These are phyloP conservation scores for Irpex sp. DNA, from an alignment of 1,284 basidiomycete species.

Conservation along the genomic window DNA sequence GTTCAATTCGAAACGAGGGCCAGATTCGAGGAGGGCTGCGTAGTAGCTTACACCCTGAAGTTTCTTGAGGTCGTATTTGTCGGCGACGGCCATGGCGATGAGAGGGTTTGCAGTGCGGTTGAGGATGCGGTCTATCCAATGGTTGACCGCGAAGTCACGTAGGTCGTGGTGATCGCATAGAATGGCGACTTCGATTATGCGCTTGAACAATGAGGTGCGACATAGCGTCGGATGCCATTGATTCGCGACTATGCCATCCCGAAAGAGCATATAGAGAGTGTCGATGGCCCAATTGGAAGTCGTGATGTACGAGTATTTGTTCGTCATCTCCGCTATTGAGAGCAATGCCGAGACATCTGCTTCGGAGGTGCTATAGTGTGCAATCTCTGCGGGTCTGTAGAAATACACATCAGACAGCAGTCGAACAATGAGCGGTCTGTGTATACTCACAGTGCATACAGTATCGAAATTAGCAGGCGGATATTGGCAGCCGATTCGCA, in stretches of 20 bases:
- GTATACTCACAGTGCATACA: constrained; percentile 44
- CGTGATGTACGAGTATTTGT: constrained; percentile 29
- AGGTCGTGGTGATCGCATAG: constrained; percentile 24
- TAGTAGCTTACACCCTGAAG: constrained; percentile 26
- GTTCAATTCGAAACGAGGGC: constrained; percentile 16
- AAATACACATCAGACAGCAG: not conserved
- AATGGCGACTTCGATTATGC: constrained; percentile 26
- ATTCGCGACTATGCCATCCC: constrained; percentile 3
- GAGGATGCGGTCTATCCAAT: constrained; percentile 22
- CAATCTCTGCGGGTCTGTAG: constrained; percentile 24
- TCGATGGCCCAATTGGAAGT: constrained; percentile 27
- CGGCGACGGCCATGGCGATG: constrained; percentile 24
- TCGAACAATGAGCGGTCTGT: not conserved
- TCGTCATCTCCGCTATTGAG: constrained; percentile 25
- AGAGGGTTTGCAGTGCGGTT: constrained; percentile 17
- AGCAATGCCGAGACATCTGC: constrained; percentile 20
- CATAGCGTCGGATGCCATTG: constrained; percentile 5
- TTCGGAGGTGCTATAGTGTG: constrained; percentile 15
- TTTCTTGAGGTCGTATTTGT: constrained; percentile 16
- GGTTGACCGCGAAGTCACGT: constrained; percentile 18
- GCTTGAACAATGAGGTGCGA: constrained; percentile 16
- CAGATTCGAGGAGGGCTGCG: constrained; percentile 21
- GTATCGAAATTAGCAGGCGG: constrained; percentile 39
- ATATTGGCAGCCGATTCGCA: constrained; percentile 45
- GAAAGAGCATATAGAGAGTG: constrained; percentile 22